Evolutionary conservation across 192 early-diverging fungal species (phyloP), one percentile per base, ranked within the genome.

Genomic region (Neocallimastix lanati): DNA sequence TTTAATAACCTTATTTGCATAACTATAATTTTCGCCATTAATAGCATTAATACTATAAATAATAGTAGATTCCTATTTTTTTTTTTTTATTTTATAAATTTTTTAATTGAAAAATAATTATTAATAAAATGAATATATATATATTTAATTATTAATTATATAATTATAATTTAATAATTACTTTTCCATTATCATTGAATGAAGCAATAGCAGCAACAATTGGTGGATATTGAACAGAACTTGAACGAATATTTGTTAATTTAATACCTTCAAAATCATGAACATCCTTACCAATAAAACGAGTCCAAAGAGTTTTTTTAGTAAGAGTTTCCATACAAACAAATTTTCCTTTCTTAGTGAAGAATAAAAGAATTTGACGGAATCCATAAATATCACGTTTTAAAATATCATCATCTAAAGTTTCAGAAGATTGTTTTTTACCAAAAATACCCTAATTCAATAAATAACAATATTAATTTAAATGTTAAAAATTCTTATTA

Each of bases 341-440:
- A 16, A 98, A 77, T 78, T 95, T 94, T 80, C 96, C 95, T 4
- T 88, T 93, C 5, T 84, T 78, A 25, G 95, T 89, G 13, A 88
- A 90, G 82, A 95, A 92, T 16, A 99, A 83, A 28, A 94, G 83
- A n/a, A 98, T 85, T 84, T 98, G 96, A 79, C 94, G 91, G 80
- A 97, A 88, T 4, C 97, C 97, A 86, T 91, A 89, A 78, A 85
- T 84, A 78, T 93, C 93, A 25, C 91, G 82, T 76, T 89, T 85
- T 15, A 90, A 80, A 33, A 82, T n/a, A 79, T 77, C 28, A 27
- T 40, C 13, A n/a, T n/a, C 16, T 25, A 11, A 33, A 33, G 3
- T 33, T 6, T 33, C 30, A 33, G 30, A 33, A 33, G 11, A 3
- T 33, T 33, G 4, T 33, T 33, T 33, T 11, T 33, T 33, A 33